These are phyloP conservation scores for Pseudoturritis turrita DNA, from an alignment of 345 rosid genomes.

Conservation along the genomic window DNA sequence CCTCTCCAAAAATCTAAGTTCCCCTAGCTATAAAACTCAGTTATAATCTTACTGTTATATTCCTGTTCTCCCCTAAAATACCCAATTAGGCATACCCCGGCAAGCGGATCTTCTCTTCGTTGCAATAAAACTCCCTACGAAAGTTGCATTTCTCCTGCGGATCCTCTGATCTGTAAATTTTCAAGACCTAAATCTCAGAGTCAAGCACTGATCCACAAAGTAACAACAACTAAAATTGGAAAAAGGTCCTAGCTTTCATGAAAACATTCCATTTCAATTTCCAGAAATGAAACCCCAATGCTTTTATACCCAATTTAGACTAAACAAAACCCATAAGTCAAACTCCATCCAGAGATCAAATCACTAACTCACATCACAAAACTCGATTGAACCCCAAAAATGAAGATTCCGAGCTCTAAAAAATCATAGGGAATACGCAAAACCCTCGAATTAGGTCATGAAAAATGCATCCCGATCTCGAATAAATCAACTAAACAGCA, in stretches of 20 bases:
- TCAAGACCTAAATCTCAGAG: slow-evolving; percentile 17
- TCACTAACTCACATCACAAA: slow-evolving; percentile 3
- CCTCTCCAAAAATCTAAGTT: neutral
- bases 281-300: neutral
- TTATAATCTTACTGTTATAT: neutral
- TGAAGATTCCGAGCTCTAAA: slow-evolving; percentile 17
- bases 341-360: slow-evolving; percentile 14
- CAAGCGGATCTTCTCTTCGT: slow-evolving; percentile 5
- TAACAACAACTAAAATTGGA: slow-evolving; percentile 5
- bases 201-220: slow-evolving; percentile 20
- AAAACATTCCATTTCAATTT: slow-evolving; percentile 15
- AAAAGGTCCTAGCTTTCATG: neutral
- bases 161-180: slow-evolving; percentile 23
- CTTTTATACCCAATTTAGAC: neutral
- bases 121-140: neutral
- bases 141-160: slow-evolving; percentile 17
- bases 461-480: neutral
- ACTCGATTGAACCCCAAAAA: neutral
- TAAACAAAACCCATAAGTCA: slow-evolving; percentile 8
- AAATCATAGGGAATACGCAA: neutral
- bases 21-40: slow-evolving; percentile 13
- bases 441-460: neutral
- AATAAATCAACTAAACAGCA: neutral
- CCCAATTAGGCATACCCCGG: neutral
- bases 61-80: neutral